Base-by-base conservation (phyloP, 768 basidiomycete species). In the Mycena indigotica region DNA sequence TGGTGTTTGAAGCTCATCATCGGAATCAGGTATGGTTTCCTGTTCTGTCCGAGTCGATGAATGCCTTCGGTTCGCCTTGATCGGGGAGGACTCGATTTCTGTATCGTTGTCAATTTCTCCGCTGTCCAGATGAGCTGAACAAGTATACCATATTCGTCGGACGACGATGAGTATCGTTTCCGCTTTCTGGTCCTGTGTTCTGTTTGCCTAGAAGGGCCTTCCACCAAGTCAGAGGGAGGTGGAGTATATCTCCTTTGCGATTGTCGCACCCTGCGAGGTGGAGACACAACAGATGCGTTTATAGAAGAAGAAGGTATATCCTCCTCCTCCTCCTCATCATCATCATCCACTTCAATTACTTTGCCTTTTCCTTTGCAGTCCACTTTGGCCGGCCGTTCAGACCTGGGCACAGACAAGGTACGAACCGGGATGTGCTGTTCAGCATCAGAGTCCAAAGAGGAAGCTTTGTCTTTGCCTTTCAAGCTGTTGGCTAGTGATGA, bases 281-380 rank as follows among this genome's bases (percentile, higher is more conserved):
- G 21, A 26, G 50, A 21, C 41, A n/a, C 12, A 21, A 21, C 41
- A n/a, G 50, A 16, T 16, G n/a, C n/a, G n/a, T n/a, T n/a, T n/a
- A n/a, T n/a, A n/a, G n/a, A n/a, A 6, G 41, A 21, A 44, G 41
- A 44, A 44, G 21, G 23, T 44, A 44, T 44, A 23, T 8, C 41
- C n/a, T 23, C 41, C n/a, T 13, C n/a, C n/a, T n/a, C n/a, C n/a
- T n/a, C n/a, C n/a, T n/a, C n/a, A n/a, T n/a, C n/a, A n/a, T n/a
- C n/a, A n/a, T n/a, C 41, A 52, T 54, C 60, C 3, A 52, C 28
- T 52, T 57, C 56, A 23, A 60, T 60, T 24, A 56, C 46, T 54
- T 62, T 66, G 3, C 65, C 59, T 25, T 68, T 68, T 49, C 52
- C 56, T 41, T 58, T 62, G 10, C 44, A 52, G 46, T 58, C 48